Conservation (phyloP, 164 flowering plant genomes). For the Litsea cubeba region DNA sequence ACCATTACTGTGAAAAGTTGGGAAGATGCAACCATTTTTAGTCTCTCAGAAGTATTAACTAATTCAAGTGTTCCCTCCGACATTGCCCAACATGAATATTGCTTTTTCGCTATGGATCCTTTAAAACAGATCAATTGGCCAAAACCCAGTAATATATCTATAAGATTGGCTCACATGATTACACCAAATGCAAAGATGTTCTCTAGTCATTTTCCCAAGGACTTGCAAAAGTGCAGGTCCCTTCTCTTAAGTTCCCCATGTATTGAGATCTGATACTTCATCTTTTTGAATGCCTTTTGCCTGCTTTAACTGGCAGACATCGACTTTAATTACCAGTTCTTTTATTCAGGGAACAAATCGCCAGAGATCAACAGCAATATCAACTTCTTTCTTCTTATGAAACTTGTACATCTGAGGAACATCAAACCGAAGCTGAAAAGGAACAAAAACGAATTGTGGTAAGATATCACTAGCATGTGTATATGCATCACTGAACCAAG, state of each 20-base stretch:
- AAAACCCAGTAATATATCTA: no score
- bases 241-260: neutral
- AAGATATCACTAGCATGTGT: neutral
- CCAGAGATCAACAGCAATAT: slow-evolving; percentile 94
- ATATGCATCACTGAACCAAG: neutral
- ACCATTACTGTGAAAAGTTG: no score
- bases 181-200: no score
- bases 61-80: no score
- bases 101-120: no score
- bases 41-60: no score
- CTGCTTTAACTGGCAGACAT: neutral
- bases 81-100: no score
- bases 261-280: neutral
- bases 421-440: slow-evolving; percentile 71
- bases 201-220: neutral
- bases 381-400: slow-evolving; percentile 92
- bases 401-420: slow-evolving; percentile 84
- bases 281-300: neutral
- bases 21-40: no score
- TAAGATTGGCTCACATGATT: no score
- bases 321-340: neutral
- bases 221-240: neutral
- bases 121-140: no score
- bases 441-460: neutral
- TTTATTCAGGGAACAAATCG: slow-evolving; percentile 55